Conservation (phyloP, 352 stramenopile species). For the Globisporangium spiculum region DNA sequence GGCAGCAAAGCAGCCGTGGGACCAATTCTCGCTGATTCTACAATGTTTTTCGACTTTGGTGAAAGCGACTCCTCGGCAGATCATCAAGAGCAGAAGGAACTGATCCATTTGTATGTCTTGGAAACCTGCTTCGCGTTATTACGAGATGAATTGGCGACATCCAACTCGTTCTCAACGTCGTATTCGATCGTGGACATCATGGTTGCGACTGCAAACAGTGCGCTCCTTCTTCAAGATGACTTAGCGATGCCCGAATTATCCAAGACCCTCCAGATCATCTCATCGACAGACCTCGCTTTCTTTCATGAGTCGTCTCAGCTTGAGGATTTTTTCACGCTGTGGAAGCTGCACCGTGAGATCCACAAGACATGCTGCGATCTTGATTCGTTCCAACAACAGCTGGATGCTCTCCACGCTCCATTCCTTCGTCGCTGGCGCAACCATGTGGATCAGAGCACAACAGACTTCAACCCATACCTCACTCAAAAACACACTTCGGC, state of each 20-base stretch:
- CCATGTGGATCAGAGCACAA: slow-evolving; percentile 32
- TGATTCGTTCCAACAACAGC: slow-evolving; percentile 22
- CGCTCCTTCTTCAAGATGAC: slow-evolving; percentile 31
- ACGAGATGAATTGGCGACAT: slow-evolving; percentile 21
- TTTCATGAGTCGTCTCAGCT: slow-evolving; percentile 54
- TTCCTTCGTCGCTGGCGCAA: slow-evolving; percentile 51
- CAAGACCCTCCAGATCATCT: slow-evolving; percentile 78
- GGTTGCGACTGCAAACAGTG: slow-evolving; percentile 42
- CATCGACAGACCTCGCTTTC: slow-evolving; percentile 67
- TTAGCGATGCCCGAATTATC: slow-evolving; percentile 25
- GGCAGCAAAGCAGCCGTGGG: not conserved
- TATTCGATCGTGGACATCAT: slow-evolving; percentile 47
- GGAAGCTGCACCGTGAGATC: slow-evolving; percentile 52
- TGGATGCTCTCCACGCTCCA: slow-evolving; percentile 27
- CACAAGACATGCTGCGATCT: slow-evolving; percentile 44
- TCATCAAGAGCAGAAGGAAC: slow-evolving; percentile 18
- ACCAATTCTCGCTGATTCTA: slow-evolving; percentile 24
- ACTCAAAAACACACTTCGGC: slow-evolving; percentile 49
- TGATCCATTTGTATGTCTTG: slow-evolving; percentile 48
- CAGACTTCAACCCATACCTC: slow-evolving; percentile 73
- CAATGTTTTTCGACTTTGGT: slow-evolving; percentile 27
- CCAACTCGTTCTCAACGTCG: slow-evolving; percentile 28
- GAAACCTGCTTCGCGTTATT: slow-evolving; percentile 50
- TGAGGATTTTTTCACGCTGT: slow-evolving; percentile 58
- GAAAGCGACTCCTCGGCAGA: slow-evolving; percentile 1